Conservation (phyloP, 495 filamentous ascomycete genomes). For the Neurospora intermedia region DNA sequence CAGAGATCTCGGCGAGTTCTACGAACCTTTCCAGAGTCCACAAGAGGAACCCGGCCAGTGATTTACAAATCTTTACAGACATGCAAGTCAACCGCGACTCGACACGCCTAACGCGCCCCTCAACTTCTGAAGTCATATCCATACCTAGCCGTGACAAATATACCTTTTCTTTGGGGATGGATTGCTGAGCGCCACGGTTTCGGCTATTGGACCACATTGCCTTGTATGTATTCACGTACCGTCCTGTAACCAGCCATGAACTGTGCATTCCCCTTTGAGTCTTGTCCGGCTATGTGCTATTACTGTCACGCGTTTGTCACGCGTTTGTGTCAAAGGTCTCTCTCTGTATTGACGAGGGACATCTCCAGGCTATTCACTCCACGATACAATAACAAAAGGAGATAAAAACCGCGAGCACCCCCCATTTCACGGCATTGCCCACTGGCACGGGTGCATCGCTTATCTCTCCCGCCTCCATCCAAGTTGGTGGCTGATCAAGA, state of each 20-base stretch:
- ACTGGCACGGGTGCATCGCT: not conserved
- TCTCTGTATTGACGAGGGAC: not conserved
- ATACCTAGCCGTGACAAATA: not conserved
- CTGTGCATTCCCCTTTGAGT: not conserved
- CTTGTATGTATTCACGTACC: not conserved
- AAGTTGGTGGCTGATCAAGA: not conserved
- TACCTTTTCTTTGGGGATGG: not conserved
- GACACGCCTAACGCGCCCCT: not conserved
- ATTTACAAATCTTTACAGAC: not conserved
- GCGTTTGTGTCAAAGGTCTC: not conserved
- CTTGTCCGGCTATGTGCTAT: not conserved
- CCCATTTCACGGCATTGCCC: not conserved
- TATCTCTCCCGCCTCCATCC: not conserved
- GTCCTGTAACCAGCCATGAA: not conserved
- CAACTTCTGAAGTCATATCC: not conserved
- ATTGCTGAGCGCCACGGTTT: not conserved
- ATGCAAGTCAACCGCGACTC: not conserved
- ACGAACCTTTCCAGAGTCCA: not conserved
- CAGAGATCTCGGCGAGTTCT: not conserved
- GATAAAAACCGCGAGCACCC: not conserved
- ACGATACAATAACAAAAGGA: not conserved
- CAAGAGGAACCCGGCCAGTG: not conserved
- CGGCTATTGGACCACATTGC: no score
- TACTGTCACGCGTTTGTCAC: not conserved
- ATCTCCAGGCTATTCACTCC: not conserved